phyloP scores from a whole-genome alignment of 768 basidiomycete species.

The Naganishia onofrii region DNA sequence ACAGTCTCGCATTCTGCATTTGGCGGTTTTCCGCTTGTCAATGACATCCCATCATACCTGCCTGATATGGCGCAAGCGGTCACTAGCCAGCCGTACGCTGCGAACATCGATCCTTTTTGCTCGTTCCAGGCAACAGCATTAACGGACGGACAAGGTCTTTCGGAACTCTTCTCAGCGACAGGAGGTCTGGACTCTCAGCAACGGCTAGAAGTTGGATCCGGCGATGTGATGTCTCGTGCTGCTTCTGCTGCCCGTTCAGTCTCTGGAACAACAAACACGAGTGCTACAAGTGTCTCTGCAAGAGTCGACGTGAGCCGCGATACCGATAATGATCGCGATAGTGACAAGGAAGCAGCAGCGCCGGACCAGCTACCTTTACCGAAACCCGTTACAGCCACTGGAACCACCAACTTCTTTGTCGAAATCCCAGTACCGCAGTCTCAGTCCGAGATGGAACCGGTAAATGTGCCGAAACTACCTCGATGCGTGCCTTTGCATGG shows the following conservation, averaged over 20 bases:
- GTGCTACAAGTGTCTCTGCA: slow-evolving; percentile 19
- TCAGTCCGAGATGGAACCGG: background rate
- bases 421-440: background rate
- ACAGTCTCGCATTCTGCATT: background rate
- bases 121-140: background rate
- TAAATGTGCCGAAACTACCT: slow-evolving; percentile 52
- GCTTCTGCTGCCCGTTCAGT: background rate
- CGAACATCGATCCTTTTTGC: slow-evolving; percentile 3
- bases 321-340: background rate
- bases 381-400: background rate
- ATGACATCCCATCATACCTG: background rate
- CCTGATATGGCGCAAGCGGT: background rate
- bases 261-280: slow-evolving; percentile 10
- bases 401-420: background rate
- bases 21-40: background rate
- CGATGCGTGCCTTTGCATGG: slow-evolving; percentile 88
- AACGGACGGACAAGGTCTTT: background rate
- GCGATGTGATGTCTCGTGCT: background rate
- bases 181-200: background rate
- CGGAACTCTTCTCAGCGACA: background rate
- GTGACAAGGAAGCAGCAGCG: background rate
- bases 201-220: background rate
- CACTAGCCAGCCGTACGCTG: background rate
- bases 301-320: slow-evolving; percentile 5
- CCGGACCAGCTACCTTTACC: background rate